Evolutionary conservation across 176 grass and related monocot genomes (phyloP).

Genomic region (Areca catechu): DNA sequence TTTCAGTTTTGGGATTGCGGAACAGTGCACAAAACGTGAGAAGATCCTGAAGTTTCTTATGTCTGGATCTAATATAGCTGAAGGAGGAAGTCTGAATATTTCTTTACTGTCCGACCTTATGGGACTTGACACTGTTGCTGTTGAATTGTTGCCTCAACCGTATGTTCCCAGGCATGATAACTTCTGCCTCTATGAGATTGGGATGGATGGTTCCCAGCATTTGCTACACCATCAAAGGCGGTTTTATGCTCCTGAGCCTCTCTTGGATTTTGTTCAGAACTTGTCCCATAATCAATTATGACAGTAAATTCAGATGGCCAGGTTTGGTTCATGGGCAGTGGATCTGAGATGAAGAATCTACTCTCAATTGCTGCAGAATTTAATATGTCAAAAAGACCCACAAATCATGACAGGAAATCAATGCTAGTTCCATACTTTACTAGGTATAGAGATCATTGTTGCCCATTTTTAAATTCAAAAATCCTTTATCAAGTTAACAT

Average conservation of each 20-base stretch:
- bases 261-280: slow-evolving; percentile 32
- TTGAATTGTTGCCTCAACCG: slow-evolving; percentile 26
- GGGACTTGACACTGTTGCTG: slow-evolving; percentile 25
- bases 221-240: slow-evolving; percentile 34
- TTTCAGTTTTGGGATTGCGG: slow-evolving; percentile 61
- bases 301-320: slow-evolving; percentile 36
- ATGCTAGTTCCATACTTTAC: slow-evolving; percentile 81
- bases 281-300: slow-evolving; percentile 26
- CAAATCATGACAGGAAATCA: slow-evolving; percentile 43
- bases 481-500: too few relatives aligned
- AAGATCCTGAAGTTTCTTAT: slow-evolving; percentile 66
- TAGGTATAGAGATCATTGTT: slow-evolving; percentile 29
- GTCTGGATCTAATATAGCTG: slow-evolving; percentile 33
- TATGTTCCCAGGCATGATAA: slow-evolving; percentile 34
- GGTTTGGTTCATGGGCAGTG: slow-evolving; percentile 43
- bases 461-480: too few relatives aligned
- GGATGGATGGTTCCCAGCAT: slow-evolving; percentile 30
- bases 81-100: slow-evolving; percentile 18
- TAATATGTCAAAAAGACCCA: slow-evolving; percentile 29
- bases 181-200: slow-evolving; percentile 37
- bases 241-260: slow-evolving; percentile 39
- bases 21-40: slow-evolving; percentile 56
- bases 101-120: slow-evolving; percentile 49
- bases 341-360: slow-evolving; percentile 48
- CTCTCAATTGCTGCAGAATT: slow-evolving; percentile 44